Conservation (phyloP, 768 basidiomycete genomes). For the Cystofilobasidium macerans region DNA sequence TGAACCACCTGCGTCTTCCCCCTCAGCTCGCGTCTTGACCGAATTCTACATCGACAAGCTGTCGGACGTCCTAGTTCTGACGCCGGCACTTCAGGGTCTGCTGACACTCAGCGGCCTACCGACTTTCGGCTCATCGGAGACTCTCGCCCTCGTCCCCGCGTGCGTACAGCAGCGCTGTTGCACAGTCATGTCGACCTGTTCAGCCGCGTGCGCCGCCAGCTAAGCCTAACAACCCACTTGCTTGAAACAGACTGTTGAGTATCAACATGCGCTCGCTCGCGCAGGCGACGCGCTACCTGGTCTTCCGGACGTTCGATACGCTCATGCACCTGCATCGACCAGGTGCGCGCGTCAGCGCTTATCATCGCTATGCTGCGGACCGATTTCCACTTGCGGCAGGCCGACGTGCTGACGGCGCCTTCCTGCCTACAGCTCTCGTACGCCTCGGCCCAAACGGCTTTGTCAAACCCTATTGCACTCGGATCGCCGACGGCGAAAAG, state of each 20-base stretch:
- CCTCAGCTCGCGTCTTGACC: constrained; percentile 64
- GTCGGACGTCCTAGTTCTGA: constrained; percentile 71
- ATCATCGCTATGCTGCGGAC: background rate
- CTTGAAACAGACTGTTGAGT: constrained; percentile 57
- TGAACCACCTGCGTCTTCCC: background rate
- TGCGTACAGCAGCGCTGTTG: background rate
- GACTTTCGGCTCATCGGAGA: constrained; percentile 55
- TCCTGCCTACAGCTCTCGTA: constrained; percentile 16
- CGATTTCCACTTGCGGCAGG: background rate
- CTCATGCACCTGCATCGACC: constrained; percentile 61
- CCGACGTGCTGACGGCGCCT: too few species aligned
- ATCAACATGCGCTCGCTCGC: constrained; percentile 72
- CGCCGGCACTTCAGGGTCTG: constrained; percentile 69
- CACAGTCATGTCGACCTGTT: background rate
- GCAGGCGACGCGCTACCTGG: constrained; percentile 67
- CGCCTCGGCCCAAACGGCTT: constrained; percentile 18
- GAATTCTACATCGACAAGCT: constrained; percentile 76
- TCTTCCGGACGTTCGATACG: constrained; percentile 69
- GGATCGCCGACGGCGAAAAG: constrained; percentile 86
- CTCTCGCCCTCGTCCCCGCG: constrained; percentile 28
- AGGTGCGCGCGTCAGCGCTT: constrained; percentile 41
- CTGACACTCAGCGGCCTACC: constrained; percentile 54
- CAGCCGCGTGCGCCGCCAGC: background rate
- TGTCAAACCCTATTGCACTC: constrained; percentile 55
- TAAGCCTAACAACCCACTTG: constrained; percentile 40